These are phyloP conservation scores for Tanacetum coccineum DNA, from an alignment of 129 eudicot species.

Conservation along the genomic window DNA sequence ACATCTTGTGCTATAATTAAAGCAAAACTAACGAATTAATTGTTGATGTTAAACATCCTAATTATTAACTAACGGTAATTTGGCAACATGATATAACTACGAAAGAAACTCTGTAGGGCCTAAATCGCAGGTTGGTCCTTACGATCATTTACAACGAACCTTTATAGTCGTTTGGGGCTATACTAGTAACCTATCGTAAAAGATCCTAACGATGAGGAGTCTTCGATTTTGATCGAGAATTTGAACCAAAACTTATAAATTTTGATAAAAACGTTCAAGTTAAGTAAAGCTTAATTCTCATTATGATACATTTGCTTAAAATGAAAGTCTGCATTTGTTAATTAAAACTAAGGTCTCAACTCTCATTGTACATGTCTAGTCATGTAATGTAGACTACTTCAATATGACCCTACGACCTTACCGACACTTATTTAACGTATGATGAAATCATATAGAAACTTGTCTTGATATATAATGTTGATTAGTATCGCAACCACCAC, in stretches of 20 bases:
- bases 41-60: background rate
- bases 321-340: slow-evolving; percentile 26
- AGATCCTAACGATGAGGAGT: background rate
- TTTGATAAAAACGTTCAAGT: slow-evolving; percentile 18
- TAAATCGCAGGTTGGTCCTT: background rate
- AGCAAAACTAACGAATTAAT: background rate
- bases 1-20: background rate
- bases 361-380: background rate
- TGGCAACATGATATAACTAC: background rate
- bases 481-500: slow-evolving; percentile 11
- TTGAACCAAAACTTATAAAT: background rate
- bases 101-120: background rate
- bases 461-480: slow-evolving; percentile 2
- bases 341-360: background rate
- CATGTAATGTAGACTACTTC: too few species aligned
- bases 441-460: slow-evolving; percentile 11
- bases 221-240: slow-evolving; percentile 1
- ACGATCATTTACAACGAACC: background rate
- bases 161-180: background rate
- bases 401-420: slow-evolving; percentile 11
- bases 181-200: slow-evolving; percentile 3
- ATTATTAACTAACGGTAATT: background rate
- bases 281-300: slow-evolving; percentile 23
- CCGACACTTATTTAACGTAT: slow-evolving; percentile 24
- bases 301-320: slow-evolving; percentile 30